These are phyloP conservation scores for Nephelium lappaceum DNA, from an alignment of 345 rosid species.

Conservation along the genomic window DNA sequence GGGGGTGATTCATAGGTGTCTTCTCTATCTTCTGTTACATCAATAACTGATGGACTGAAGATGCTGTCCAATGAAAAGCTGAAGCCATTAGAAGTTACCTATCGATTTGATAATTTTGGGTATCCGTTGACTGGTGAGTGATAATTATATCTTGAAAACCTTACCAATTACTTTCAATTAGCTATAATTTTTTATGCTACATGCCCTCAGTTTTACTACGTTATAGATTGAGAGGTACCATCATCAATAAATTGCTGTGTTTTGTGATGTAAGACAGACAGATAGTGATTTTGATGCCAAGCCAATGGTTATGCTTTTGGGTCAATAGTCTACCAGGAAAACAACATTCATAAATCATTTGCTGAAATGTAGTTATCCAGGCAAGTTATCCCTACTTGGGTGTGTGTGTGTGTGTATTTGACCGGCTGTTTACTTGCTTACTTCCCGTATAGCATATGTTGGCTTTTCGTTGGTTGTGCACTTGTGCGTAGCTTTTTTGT, in stretches of 20 bases:
- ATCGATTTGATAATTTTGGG: conserved; percentile 90
- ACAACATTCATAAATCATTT: conserved; percentile 96
- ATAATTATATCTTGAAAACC: neutral
- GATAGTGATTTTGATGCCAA: conserved; percentile 93
- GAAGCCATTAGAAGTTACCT: conserved; percentile 87
- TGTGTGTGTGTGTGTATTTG: neutral
- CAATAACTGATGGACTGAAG: conserved; percentile 90
- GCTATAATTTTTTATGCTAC: conserved; percentile 12
- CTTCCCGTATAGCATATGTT: neutral
- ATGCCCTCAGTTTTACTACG: conserved; percentile 12
- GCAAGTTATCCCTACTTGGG: conserved; percentile 35
- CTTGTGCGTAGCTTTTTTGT: conserved; percentile 1
- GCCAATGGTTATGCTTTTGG: conserved; percentile 98
- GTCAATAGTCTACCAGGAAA: conserved; percentile 97
- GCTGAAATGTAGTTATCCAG: conserved; percentile 83
- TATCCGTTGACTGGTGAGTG: conserved; percentile 81
- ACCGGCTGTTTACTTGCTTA: conserved; percentile 11
- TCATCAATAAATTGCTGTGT: conserved; percentile 16
- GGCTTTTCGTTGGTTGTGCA: neutral
- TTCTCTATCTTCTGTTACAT: conserved; percentile 88
- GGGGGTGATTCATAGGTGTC: conserved; percentile 48
- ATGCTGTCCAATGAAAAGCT: conserved; percentile 81
- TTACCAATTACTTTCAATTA: conserved; percentile 13
- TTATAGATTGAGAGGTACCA: neutral
- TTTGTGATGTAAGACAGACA: conserved; percentile 44